These are phyloP conservation scores for Hymenoscyphus linearis DNA, from an alignment of 2,329 filamentous ascomycete genomes.

Conservation along the genomic window DNA sequence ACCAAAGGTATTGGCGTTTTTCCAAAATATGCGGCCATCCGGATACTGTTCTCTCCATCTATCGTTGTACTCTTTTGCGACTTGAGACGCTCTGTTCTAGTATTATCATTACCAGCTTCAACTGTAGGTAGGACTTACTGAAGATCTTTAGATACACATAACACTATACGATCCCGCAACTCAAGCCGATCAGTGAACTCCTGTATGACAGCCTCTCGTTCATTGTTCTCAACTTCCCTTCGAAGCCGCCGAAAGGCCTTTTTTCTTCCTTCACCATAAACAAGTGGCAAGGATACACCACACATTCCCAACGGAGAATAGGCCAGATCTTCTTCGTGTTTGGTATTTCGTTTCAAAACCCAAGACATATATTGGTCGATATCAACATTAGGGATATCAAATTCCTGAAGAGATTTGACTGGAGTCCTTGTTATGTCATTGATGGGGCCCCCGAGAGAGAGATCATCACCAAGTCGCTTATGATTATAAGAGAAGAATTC, in stretches of 20 bases:
- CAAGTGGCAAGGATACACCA: background rate
- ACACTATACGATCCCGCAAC: background rate
- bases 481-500: background rate
- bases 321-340: background rate
- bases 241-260: background rate
- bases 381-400: background rate
- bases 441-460: background rate
- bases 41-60: constrained; percentile 18
- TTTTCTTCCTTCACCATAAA: background rate
- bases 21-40: constrained; percentile 33
- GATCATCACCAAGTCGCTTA: background rate
- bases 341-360: background rate
- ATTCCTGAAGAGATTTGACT: background rate
- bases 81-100: constrained; percentile 29
- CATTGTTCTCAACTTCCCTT: background rate
- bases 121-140: background rate
- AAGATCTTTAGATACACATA: background rate
- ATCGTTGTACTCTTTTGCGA: constrained; percentile 34
- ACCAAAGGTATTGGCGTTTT: constrained; percentile 14
- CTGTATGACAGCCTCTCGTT: background rate
- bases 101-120: background rate
- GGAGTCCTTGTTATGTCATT: background rate
- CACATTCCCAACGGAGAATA: constrained; percentile 1
- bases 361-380: background rate
- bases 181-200: background rate